Evolutionary conservation across 2,329 filamentous ascomycete species (phyloP), one percentile per base, ranked within the genome.

Genomic region (Lachnellula hyalina): DNA sequence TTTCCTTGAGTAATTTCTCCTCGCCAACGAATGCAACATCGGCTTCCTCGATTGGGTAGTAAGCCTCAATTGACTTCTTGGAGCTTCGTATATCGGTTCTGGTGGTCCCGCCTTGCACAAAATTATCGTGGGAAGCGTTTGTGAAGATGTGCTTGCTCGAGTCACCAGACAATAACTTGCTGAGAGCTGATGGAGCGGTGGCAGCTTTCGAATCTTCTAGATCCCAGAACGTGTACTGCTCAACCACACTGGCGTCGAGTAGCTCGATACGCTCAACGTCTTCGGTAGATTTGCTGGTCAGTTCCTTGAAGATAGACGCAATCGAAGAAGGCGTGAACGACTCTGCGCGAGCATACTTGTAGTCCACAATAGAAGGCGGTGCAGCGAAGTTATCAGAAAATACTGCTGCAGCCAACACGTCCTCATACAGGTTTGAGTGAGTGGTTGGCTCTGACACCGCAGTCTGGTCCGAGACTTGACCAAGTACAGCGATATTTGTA

Each of bases 141-240:
- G 84, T 66, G 54, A 81, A 79, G 61, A 86, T 74, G 61, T 85
- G 83, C 66, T 67, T 79, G 72, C 75, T 88, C 71, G 75, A 89
- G 71, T 81, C 91, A 77, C 86, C 85, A 78, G 85, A 93, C 77
- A 77, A 82, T 12, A 84, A 68, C 54, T 73, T 76, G 59, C 80
- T 79, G 28, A 86, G 68, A 38, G 76, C 81, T 21, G 81, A 73
- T 11, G 90, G 86, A 1, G 90, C 85, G 56, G 77, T 77, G 50
- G 80, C 78, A 50, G 86, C 81, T 1, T 77, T 73, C 28, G 91
- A 91, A 70, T 85, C 81, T 67, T 96, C 93, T 41, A 89, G 70
- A 63, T 96, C 89, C 91, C 92, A 97, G 80, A 99, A 96, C 12
- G 86, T 86, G 75, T 94, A 97, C 72, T 97, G 89, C 71, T 89